Conservation (phyloP, 192 early-diverging fungal genomes). For the Coemansia sp. region DNA sequence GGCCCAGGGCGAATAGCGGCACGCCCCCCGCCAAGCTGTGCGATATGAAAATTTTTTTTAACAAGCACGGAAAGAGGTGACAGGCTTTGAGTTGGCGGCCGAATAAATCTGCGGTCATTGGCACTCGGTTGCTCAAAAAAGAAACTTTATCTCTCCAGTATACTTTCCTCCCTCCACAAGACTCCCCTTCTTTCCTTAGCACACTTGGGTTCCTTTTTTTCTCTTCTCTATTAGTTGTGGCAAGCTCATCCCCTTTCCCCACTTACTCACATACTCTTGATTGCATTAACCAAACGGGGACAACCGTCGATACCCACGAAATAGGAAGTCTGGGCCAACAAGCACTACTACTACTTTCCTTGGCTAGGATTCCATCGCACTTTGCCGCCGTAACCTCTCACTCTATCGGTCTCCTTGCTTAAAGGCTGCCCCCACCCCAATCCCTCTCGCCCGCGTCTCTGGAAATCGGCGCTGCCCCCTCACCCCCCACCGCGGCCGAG, state of each 20-base stretch:
- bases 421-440: slow-evolving; percentile 5
- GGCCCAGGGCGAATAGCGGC: slow-evolving; percentile 9
- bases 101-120: slow-evolving; percentile 47
- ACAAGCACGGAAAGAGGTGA: slow-evolving; percentile 20
- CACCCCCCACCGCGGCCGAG: not conserved
- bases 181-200: slow-evolving; percentile 2
- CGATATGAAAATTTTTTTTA: slow-evolving; percentile 20
- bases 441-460: not conserved
- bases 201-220: slow-evolving; percentile 1
- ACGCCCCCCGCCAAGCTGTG: slow-evolving; percentile 5
- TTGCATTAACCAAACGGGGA: slow-evolving; percentile 38
- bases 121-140: slow-evolving; percentile 44
- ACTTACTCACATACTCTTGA: not conserved
- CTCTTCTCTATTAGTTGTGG: not conserved
- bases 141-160: slow-evolving; percentile 10
- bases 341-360: slow-evolving; percentile 1
- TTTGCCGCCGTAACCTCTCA: slow-evolving; percentile 2
- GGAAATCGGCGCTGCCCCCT: slow-evolving; percentile 1
- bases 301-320: not conserved
- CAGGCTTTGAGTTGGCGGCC: slow-evolving; percentile 20
- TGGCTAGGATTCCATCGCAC: not conserved
- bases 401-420: slow-evolving; percentile 10
- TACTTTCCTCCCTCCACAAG: slow-evolving; percentile 22
- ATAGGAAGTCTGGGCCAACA: slow-evolving; percentile 7
- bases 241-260: not conserved